Conservation (phyloP, 352 stramenopile genomes). For the Pythium myriotylum region DNA sequence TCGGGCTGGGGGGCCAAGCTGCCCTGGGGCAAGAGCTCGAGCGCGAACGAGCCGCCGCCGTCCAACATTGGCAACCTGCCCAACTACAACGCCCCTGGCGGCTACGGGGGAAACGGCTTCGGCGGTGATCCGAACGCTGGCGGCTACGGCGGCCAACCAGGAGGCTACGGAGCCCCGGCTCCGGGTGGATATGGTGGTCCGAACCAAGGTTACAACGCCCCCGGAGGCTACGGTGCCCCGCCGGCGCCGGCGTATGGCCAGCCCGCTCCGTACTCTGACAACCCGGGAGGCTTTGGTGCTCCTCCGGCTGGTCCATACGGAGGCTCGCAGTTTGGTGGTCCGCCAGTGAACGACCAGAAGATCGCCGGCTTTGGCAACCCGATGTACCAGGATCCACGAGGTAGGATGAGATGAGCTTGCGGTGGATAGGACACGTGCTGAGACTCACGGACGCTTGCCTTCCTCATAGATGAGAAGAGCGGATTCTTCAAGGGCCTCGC, state of each 20-base stretch:
- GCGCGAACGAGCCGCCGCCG: conserved; percentile 51
- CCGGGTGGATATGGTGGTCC: conserved; percentile 41
- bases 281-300: conserved; percentile 25
- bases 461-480: conserved; percentile 66
- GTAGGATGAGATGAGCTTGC: conserved; percentile 21
- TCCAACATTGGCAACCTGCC: conserved; percentile 60
- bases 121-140: conserved; percentile 17
- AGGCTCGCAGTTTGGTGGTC: conserved; percentile 48
- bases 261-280: conserved; percentile 33
- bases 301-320: conserved; percentile 36
- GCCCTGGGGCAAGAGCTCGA: conserved; percentile 62
- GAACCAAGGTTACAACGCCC: conserved; percentile 23
- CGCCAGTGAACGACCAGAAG: conserved; percentile 71
- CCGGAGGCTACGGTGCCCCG: conserved; percentile 24
- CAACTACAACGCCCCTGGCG: conserved; percentile 53
- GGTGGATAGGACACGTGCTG: neutral
- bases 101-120: conserved; percentile 39
- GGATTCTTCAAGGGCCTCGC: conserved; percentile 87
- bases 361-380: conserved; percentile 95
- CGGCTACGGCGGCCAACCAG: conserved; percentile 6
- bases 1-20: conserved; percentile 78
- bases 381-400: conserved; percentile 91
- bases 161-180: conserved; percentile 13
- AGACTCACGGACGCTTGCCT: neutral
- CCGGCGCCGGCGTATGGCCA: conserved; percentile 29